Percentiles rank a stretch among this genome's conserved stretches.
Evolutionary conservation across 1,284 basidiomycete species (phyloP).

Genomic region (Sporisorium sorghi): DNA sequence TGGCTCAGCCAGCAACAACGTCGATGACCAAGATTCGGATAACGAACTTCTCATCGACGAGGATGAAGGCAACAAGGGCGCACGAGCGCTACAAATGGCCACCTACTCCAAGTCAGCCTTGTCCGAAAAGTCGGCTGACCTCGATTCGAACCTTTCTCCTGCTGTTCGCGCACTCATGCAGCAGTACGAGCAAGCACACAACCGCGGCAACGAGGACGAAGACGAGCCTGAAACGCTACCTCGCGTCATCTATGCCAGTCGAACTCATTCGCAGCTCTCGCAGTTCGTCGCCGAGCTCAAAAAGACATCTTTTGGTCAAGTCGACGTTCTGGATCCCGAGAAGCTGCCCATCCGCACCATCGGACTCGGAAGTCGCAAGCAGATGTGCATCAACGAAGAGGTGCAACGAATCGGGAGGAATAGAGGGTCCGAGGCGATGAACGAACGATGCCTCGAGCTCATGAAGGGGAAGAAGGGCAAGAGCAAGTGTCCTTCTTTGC

Average conservation of each 20-base stretch:
- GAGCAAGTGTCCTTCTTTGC: slow-evolving; percentile 78
- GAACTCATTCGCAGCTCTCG: slow-evolving; percentile 93
- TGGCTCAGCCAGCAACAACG: slow-evolving; percentile 1
- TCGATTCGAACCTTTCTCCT: slow-evolving; percentile 74
- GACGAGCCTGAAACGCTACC: slow-evolving; percentile 67
- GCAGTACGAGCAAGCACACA: slow-evolving; percentile 60
- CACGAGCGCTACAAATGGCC: slow-evolving; percentile 26
- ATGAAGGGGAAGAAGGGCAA: slow-evolving; percentile 72
- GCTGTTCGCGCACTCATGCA: slow-evolving; percentile 84
- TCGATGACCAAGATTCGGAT: slow-evolving; percentile 38
- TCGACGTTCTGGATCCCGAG: slow-evolving; percentile 30
- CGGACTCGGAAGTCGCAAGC: slow-evolving; percentile 85
- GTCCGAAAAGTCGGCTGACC: slow-evolving; percentile 15
- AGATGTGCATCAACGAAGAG: slow-evolving; percentile 90
- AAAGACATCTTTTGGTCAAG: slow-evolving; percentile 75
- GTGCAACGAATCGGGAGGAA: slow-evolving; percentile 73
- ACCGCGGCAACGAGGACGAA: slow-evolving; percentile 48
- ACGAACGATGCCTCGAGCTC: slow-evolving; percentile 90
- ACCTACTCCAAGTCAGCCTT: slow-evolving; percentile 30
- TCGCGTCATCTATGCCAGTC: slow-evolving; percentile 86
- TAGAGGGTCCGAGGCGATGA: slow-evolving; percentile 78
- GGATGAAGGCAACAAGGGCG: slow-evolving; percentile 20
- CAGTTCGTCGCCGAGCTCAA: slow-evolving; percentile 88
- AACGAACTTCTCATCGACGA: slow-evolving; percentile 48
- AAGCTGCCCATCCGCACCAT: slow-evolving; percentile 47